These are phyloP conservation scores for Carex scoparia DNA, from an alignment of 176 grass and related monocot species.

Conservation along the genomic window DNA sequence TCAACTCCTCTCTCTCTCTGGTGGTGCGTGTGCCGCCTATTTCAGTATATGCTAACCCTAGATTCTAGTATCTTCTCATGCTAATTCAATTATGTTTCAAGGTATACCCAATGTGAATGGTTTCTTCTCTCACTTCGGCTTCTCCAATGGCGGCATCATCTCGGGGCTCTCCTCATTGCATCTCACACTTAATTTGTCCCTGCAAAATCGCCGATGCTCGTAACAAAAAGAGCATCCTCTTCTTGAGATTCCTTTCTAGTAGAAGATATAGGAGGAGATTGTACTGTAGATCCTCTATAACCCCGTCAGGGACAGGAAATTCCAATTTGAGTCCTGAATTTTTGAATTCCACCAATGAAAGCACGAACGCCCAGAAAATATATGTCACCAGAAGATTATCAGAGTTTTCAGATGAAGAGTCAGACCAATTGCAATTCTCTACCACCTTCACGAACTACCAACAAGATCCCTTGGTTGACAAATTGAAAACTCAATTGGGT, in stretches of 20 bases:
- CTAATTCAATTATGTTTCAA: slow-evolving; percentile 24
- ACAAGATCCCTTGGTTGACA: slow-evolving; percentile 86
- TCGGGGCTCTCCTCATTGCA: not conserved
- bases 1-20: not conserved
- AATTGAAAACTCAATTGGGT: slow-evolving; percentile 85
- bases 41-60: not conserved
- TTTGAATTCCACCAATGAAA: slow-evolving; percentile 25
- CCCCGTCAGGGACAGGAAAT: slow-evolving; percentile 11
- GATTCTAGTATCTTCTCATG: slow-evolving; percentile 21
- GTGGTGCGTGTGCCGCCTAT: not conserved
- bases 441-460: slow-evolving; percentile 40
- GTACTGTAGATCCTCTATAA: slow-evolving; percentile 11
- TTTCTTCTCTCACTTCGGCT: not conserved
- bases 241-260: not conserved
- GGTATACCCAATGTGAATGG: not conserved
- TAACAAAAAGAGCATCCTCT: slow-evolving; percentile 1
- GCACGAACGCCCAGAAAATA: slow-evolving; percentile 23
- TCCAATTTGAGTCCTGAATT: slow-evolving; percentile 20
- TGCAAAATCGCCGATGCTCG: not conserved
- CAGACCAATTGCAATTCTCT: slow-evolving; percentile 25
- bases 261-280: slow-evolving; percentile 25
- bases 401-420: slow-evolving; percentile 17
- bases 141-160: slow-evolving; percentile 16
- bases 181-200: slow-evolving; percentile 11
- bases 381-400: slow-evolving; percentile 30